Percentiles rank a stretch among this genome's conserved stretches.
phyloP scores from a whole-genome alignment of 1,284 basidiomycete species.

The Tilletia setariae region DNA sequence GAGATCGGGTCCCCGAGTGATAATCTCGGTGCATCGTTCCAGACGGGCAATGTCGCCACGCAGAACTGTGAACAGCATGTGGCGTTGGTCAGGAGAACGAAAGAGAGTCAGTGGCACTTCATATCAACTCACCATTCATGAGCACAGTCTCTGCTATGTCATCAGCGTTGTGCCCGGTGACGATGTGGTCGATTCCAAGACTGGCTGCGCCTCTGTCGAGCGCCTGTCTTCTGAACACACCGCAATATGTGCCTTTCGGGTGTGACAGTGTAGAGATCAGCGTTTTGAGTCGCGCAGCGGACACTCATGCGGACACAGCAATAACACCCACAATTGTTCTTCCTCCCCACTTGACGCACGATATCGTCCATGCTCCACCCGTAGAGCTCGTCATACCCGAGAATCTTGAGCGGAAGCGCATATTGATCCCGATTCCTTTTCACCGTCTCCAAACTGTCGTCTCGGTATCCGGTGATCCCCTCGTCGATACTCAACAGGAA shows the following conservation, averaged over 20 bases:
- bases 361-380: constrained; percentile 99
- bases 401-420: constrained; percentile 87
- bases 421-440: constrained; percentile 97
- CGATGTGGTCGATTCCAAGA: constrained; percentile 90
- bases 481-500: constrained; percentile 96
- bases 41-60: constrained; percentile 92
- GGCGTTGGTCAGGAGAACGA: background rate
- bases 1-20: constrained; percentile 66
- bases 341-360: constrained; percentile 86
- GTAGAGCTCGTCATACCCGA: constrained; percentile 92
- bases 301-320: too few relatives aligned
- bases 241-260: constrained; percentile 77
- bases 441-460: constrained; percentile 97
- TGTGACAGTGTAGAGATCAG: background rate
- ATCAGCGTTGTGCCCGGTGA: constrained; percentile 98
- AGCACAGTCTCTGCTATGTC: constrained; percentile 97
- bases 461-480: constrained; percentile 95
- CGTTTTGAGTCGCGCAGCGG: too few relatives aligned
- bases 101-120: background rate
- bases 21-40: constrained; percentile 88
- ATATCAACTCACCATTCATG: constrained; percentile 81
- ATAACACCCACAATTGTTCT: constrained; percentile 75
- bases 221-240: constrained; percentile 92
- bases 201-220: constrained; percentile 88
- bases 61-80: constrained; percentile 66